These are phyloP conservation scores for Tuctoria greenei DNA, from an alignment of 176 grass and related monocot genomes.

Conservation along the genomic window DNA sequence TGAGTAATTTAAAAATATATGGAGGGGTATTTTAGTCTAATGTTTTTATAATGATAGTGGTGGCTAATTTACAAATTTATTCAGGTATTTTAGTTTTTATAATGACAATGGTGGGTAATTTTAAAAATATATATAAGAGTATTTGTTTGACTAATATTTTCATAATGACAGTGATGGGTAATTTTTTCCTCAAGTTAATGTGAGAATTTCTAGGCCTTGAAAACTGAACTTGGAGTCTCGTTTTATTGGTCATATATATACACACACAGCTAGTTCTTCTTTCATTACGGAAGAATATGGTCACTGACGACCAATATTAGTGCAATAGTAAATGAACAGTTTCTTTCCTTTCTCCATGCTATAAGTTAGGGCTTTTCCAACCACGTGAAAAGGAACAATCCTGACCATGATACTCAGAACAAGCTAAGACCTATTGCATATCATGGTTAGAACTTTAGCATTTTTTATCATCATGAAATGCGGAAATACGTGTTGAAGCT, in stretches of 20 bases:
- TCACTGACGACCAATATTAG: not conserved
- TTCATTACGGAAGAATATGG: not conserved
- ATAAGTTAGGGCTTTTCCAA: not conserved
- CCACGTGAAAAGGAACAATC: not conserved
- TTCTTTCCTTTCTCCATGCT: not conserved
- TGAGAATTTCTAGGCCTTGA: too few species aligned
- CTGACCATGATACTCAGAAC: not conserved
- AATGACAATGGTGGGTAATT: too few species aligned
- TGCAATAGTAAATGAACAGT: not conserved
- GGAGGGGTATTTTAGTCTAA: too few species aligned
- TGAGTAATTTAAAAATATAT: too few species aligned
- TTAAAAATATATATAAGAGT: too few species aligned
- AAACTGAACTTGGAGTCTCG: too few species aligned
- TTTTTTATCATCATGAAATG: not conserved
- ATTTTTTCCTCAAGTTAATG: too few species aligned
- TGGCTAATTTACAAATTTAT: too few species aligned
- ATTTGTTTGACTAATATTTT: too few species aligned
- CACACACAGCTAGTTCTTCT: not conserved
- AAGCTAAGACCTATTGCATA: not conserved
- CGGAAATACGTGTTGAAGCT: not conserved
- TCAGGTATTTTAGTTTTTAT: too few species aligned
- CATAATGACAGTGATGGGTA: too few species aligned
- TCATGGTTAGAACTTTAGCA: not conserved
- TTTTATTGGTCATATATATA: not conserved
- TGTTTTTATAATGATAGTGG: too few species aligned